These are phyloP conservation scores for Eimeria zaria DNA, from an alignment of 169 alveolate genomes.

Conservation along the genomic window DNA sequence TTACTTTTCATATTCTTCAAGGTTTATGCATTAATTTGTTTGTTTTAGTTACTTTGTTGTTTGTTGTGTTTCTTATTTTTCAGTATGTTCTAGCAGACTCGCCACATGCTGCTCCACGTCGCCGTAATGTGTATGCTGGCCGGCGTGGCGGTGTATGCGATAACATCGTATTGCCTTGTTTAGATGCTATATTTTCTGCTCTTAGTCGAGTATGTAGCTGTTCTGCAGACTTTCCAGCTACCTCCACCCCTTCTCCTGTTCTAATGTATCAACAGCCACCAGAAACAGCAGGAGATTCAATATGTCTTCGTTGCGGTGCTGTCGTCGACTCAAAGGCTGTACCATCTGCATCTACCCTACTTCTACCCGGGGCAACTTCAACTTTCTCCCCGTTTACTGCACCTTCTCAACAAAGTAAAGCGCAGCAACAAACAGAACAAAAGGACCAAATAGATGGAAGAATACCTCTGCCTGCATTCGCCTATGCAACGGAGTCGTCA, in stretches of 20 bases:
- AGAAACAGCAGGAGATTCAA: not conserved
- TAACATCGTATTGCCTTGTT: constrained; percentile 13
- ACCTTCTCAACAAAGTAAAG: not conserved
- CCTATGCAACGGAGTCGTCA: not conserved
- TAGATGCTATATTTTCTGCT: constrained; percentile 1
- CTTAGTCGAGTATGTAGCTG: constrained; percentile 43
- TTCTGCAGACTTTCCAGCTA: not conserved
- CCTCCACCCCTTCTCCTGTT: not conserved
- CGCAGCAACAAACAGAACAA: not conserved
- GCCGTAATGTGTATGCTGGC: not conserved
- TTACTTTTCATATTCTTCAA: not conserved
- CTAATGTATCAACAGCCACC: not conserved
- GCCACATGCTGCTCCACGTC: not conserved
- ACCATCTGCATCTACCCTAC: not conserved
- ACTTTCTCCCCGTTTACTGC: no score
- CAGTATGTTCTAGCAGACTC: constrained; percentile 2
- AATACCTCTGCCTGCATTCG: not conserved
- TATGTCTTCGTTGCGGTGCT: constrained; percentile 56
- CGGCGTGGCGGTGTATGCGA: constrained; percentile 13
- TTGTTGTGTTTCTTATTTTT: not conserved
- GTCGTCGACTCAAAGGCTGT: not conserved
- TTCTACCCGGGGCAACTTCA: not conserved
- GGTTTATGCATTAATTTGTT: no score
- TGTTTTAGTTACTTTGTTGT: no score
- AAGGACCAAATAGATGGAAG: not conserved